Evolutionary conservation across 2,329 filamentous ascomycete genomes (phyloP).

Genomic region (Dactylellina sp.): DNA sequence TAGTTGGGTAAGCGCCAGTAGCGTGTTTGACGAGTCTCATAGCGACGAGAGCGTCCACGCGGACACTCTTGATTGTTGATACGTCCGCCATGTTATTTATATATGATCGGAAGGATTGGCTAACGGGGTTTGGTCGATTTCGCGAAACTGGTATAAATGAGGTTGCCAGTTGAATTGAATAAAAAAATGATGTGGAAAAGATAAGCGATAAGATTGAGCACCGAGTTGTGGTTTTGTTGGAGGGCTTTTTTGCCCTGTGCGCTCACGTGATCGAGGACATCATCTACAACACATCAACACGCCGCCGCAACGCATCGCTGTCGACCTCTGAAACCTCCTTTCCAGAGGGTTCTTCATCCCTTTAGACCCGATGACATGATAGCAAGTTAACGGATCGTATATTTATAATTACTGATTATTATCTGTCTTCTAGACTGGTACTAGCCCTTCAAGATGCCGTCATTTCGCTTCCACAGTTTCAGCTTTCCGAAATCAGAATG

Average conservation of each 20-base stretch:
- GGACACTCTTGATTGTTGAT: conserved; percentile 77
- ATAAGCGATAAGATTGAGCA: conserved; percentile 52
- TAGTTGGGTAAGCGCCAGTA: conserved; percentile 85
- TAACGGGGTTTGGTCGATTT: conserved; percentile 8
- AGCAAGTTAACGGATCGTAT: too few species aligned
- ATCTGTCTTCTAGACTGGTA: neutral
- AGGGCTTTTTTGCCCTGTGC: conserved; percentile 55
- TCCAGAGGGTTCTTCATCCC: too few species aligned
- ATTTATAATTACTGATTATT: too few species aligned
- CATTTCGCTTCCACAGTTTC: neutral
- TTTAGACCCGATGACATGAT: too few species aligned
- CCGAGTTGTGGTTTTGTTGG: conserved; percentile 23
- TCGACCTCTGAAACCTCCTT: too few species aligned
- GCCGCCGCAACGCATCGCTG: conserved; percentile 10
- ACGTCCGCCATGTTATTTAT: conserved; percentile 48
- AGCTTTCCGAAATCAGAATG: neutral
- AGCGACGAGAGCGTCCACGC: conserved; percentile 94
- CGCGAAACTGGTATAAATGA: conserved; percentile 17
- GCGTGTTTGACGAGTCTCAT: conserved; percentile 99
- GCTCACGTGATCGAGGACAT: conserved; percentile 33
- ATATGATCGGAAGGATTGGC: conserved; percentile 18
- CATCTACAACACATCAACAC: conserved; percentile 45
- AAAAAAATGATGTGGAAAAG: conserved; percentile 50
- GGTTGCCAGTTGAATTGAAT: too few species aligned
- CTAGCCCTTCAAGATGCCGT: neutral